A percentile compares a stretch with the other conserved stretches of the same genome.
These are phyloP conservation scores for Blastobotrys buckinghamii DNA, from an alignment of 1,139 yeast species.

Conservation along the genomic window DNA sequence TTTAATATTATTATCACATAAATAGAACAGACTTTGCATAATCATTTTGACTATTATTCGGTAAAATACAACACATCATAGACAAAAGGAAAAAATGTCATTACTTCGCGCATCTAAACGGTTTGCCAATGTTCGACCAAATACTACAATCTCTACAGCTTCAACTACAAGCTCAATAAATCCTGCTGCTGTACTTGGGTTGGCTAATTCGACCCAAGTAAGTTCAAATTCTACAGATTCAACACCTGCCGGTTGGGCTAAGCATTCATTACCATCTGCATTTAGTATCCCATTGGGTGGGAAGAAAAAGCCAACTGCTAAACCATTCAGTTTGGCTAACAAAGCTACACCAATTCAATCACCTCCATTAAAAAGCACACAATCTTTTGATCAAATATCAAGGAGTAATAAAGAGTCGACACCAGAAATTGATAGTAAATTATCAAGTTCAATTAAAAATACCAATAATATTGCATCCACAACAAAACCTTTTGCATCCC, in stretches of 20 bases:
- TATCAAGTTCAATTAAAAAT: neutral
- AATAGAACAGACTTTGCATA: too few species aligned
- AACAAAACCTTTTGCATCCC: neutral
- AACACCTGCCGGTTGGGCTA: constrained; percentile 6
- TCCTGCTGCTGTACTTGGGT: constrained; percentile 7
- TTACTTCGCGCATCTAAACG: neutral
- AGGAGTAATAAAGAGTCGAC: neutral
- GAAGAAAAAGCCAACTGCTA: constrained; percentile 1
- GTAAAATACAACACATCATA: too few species aligned
- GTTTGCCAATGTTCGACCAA: neutral
- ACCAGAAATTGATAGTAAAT: neutral
- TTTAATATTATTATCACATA: too few species aligned
- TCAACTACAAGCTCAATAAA: neutral
- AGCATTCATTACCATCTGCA: constrained; percentile 8
- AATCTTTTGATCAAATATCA: neutral
- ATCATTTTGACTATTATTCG: too few species aligned
- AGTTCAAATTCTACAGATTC: constrained; percentile 1
- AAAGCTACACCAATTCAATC: neutral
- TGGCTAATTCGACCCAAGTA: constrained; percentile 9
- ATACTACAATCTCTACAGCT: neutral
- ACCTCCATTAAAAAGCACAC: neutral
- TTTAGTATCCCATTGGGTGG: neutral
- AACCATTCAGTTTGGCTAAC: constrained; percentile 8
- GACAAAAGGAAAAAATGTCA: neutral
- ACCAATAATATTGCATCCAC: neutral